A percentile compares a stretch with the other conserved stretches of the same genome.
These are phyloP conservation scores for Zea mays DNA, from an alignment of 176 grass and related monocot species.

Conservation along the genomic window DNA sequence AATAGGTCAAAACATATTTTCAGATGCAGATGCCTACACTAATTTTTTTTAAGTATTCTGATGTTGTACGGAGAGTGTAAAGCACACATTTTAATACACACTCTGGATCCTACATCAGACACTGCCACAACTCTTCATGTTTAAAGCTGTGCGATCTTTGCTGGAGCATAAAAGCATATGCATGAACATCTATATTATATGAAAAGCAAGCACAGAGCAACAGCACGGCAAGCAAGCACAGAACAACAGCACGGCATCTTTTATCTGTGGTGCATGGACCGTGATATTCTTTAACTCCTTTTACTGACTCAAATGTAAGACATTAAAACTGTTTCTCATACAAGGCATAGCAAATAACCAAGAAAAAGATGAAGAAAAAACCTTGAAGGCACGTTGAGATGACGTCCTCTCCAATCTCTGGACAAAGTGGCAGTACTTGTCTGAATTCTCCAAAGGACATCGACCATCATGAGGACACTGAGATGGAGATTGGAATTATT, in stretches of 20 bases:
- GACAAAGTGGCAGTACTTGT: conserved; percentile 97
- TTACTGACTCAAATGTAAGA: conserved; percentile 11
- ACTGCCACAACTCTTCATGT: not conserved
- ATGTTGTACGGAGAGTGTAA: conserved; percentile 26
- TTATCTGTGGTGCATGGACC: not conserved
- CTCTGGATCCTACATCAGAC: not conserved
- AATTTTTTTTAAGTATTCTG: not conserved
- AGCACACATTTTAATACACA: conserved; percentile 1
- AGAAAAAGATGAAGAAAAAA: conserved; percentile 34
- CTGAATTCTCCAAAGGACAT: conserved; percentile 86
- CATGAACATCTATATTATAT: not conserved
- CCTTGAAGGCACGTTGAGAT: conserved; percentile 86
- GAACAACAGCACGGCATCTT: not conserved
- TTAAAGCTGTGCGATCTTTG: not conserved
- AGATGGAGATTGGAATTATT: conserved; percentile 34
- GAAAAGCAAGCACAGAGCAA: not conserved
- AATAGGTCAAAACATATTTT: not conserved
- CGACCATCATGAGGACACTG: conserved; percentile 93
- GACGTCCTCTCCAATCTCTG: conserved; percentile 94
- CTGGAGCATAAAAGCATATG: conserved; percentile 21
- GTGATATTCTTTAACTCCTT: conserved; percentile 3
- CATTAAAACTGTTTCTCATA: conserved; percentile 6
- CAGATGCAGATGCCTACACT: not conserved
- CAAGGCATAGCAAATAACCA: not conserved
- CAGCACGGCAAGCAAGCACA: not conserved